Evolutionary conservation across 2,329 filamentous ascomycete species (phyloP), one percentile per base, ranked within the genome.

Genomic region (Cordyceps fumosorosea): DNA sequence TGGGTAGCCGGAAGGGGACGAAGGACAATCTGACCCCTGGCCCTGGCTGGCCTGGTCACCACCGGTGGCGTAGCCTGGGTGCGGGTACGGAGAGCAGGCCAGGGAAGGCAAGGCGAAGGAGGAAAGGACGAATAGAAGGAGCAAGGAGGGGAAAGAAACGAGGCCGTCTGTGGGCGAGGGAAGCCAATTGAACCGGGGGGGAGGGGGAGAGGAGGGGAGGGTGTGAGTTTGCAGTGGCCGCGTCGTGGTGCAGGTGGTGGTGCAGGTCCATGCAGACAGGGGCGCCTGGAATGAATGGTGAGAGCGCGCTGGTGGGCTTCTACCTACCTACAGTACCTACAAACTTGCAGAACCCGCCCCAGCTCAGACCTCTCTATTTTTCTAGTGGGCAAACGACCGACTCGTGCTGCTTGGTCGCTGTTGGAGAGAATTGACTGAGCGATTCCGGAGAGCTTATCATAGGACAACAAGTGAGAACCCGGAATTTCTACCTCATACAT

Each of bases 1-100:
- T 40, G 57, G 57, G 57, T 54, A 60, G 34, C 57, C 57, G 57
- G 57, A 60, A 60, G 57, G 37, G 45, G 50, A 53, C 34, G 29
- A 32, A 29, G 52, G 52, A 44, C 37, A 60, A 54, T 60, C 37
- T 60, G 57, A 60, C 57, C 29, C 57, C 57, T 54, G 57, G 42
- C 42, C n/a, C 57, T 54, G 29, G 29, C 29, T 29, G 29, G 57
- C 24, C 42, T 11, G 18, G 12, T 18, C 22, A 14, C 47, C 56
- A 51, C 37, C 20, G 57, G 57, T 60, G 57, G 57, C 57, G 57
- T 45, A 47, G 14, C 40, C 50, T 53, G 34, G 29, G 50, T 54
- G 48, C 57, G 56, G 56, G 56, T 59, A 52, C 48, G 56, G 56
- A 42, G 44, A 29, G 47, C 14, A 48, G 18, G 56, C 44, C 45